These are phyloP conservation scores for Aspergillus phoenicis DNA, from an alignment of 2,329 filamentous ascomycete genomes.

Conservation along the genomic window DNA sequence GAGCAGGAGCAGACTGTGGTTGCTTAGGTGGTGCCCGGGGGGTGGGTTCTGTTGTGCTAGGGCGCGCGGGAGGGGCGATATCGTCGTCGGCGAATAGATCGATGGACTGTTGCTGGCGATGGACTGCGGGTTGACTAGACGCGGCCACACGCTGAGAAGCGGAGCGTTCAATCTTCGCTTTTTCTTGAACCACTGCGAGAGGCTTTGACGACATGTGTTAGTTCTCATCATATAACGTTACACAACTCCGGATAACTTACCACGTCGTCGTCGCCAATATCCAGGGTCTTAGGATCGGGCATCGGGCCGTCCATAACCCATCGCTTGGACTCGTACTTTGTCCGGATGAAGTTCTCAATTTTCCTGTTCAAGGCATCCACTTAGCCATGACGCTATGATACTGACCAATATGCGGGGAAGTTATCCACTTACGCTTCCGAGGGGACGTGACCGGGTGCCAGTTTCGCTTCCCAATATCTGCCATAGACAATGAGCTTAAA, in stretches of 20 bases:
- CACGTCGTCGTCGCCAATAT: constrained; percentile 84
- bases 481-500: constrained; percentile 16
- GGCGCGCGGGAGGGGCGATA: constrained; percentile 64
- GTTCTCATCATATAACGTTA: background rate
- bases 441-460: constrained; percentile 86
- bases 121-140: constrained; percentile 48
- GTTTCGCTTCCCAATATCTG: constrained; percentile 89
- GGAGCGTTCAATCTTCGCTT: constrained; percentile 67
- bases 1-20: constrained; percentile 58
- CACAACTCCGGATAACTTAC: constrained; percentile 51
- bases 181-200: constrained; percentile 68
- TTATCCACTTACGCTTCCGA: constrained; percentile 69
- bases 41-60: constrained; percentile 71
- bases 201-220: constrained; percentile 49
- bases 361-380: constrained; percentile 56
- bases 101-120: constrained; percentile 54
- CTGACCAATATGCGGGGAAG: background rate
- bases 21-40: constrained; percentile 64
- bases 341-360: constrained; percentile 99
- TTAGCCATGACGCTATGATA: constrained; percentile 15
- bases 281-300: constrained; percentile 86
- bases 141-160: constrained; percentile 55
- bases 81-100: constrained; percentile 83
- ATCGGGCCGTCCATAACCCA: constrained; percentile 99
- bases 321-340: constrained; percentile 97